A percentile compares a stretch with the other conserved stretches of the same genome.
phyloP scores from a whole-genome alignment of 2,329 filamentous ascomycete species.

The Fusarium sp. region DNA sequence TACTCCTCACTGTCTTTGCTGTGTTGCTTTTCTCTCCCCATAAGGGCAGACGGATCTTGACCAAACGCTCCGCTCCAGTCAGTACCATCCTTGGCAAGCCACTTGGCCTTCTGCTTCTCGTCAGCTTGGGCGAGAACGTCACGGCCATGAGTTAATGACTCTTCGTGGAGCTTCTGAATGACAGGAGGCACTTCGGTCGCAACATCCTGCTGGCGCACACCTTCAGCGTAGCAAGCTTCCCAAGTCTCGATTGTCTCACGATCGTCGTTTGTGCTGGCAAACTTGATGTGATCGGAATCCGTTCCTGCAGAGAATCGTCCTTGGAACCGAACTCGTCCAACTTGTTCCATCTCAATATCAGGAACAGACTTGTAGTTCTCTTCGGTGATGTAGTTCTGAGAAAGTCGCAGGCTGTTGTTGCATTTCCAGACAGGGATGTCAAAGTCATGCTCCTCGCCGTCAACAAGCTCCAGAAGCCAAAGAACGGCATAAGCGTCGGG shows the following conservation, averaged over 20 bases:
- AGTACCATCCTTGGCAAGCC: conserved; percentile 82
- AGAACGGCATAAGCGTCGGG: conserved; percentile 82
- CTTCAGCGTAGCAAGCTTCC: conserved; percentile 92
- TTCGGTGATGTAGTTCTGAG: conserved; percentile 92
- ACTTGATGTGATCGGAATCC: conserved; percentile 85
- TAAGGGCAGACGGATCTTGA: conserved; percentile 72
- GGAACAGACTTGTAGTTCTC: conserved; percentile 77
- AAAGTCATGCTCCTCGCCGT: conserved; percentile 81
- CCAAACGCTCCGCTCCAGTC: conserved; percentile 93
- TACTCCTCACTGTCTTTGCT: conserved; percentile 55
- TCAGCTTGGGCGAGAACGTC: conserved; percentile 82
- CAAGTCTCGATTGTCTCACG: conserved; percentile 95
- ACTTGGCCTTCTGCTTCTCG: conserved; percentile 79
- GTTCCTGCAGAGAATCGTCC: conserved; percentile 91
- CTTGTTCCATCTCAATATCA: conserved; percentile 80
- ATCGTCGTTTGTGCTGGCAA: conserved; percentile 87
- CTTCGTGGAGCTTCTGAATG: conserved; percentile 82
- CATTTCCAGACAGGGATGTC: conserved; percentile 94
- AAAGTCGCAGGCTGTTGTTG: conserved; percentile 78
- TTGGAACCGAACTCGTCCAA: conserved; percentile 84
- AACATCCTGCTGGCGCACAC: conserved; percentile 80
- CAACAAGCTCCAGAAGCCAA: conserved; percentile 88
- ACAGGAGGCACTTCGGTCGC: conserved; percentile 78
- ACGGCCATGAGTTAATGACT: conserved; percentile 81
- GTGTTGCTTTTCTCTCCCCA: conserved; percentile 53